Percentiles rank a stretch among this genome's conserved stretches.
Evolutionary conservation across 164 flowering plant genomes (phyloP).

Genomic region (Buxus sempervirens): DNA sequence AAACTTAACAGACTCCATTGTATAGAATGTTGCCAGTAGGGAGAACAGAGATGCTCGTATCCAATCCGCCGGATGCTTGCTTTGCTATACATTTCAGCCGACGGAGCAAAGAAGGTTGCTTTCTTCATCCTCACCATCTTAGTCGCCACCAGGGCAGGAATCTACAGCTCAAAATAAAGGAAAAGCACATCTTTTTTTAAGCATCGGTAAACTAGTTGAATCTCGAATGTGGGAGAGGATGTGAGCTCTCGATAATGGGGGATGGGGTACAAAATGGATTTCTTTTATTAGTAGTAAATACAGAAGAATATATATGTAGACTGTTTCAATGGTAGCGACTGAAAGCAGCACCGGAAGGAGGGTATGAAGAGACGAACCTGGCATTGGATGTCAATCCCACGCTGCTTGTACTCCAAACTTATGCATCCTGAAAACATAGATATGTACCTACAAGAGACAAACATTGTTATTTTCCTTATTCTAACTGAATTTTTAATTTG

Average conservation of each 20-base stretch:
- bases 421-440: conserved; percentile 57
- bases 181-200: background rate
- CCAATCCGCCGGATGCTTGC: conserved; percentile 36
- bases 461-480: background rate
- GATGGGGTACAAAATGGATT: too few relatives aligned
- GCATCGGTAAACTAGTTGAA: background rate
- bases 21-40: conserved; percentile 35
- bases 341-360: too few relatives aligned
- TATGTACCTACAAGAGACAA: conserved; percentile 46
- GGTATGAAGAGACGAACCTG: conserved; percentile 42
- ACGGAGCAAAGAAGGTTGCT: conserved; percentile 29
- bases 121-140: conserved; percentile 30
- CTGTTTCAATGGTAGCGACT: too few relatives aligned
- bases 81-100: conserved; percentile 27
- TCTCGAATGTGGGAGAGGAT: too few relatives aligned
- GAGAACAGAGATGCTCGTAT: conserved; percentile 25
- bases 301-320: too few relatives aligned
- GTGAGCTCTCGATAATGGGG: too few relatives aligned
- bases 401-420: conserved; percentile 54
- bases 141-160: conserved; percentile 30
- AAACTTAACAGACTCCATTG: conserved; percentile 14
- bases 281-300: too few relatives aligned
- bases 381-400: conserved; percentile 67
- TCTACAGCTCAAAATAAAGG: background rate
- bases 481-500: background rate